Evolutionary conservation across 768 basidiomycete genomes (phyloP), one percentile per base, ranked within the genome.

Genomic region (Mycena maculata): DNA sequence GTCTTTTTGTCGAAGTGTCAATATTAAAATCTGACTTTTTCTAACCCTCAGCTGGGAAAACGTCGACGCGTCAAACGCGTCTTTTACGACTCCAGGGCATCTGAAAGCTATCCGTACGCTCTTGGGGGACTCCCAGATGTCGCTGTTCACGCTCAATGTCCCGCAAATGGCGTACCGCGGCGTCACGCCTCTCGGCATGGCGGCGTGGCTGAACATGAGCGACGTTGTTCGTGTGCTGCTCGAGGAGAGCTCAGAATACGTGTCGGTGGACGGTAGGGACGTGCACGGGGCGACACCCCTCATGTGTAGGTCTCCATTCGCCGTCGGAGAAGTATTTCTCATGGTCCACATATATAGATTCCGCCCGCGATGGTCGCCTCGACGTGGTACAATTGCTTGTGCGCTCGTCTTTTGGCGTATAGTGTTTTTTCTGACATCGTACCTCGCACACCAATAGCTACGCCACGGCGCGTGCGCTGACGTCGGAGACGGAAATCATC

Each of bases 261-360:
- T 94, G 25, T 85, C 89, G 9, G 91, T 93, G 4, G 90, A 94
- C 69, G 91, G 88, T 33, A 86, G 88, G 81, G 92, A 94, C 73
- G 79, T 85, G 25, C 87, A 90, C 72, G 91, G 91, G 9, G 92
- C 90, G 25, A 94, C 92, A 28, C 88, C 92, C 8, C 82, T 94
- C 65, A 94, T 94, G 92, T 94, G 92, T 94, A 82, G 80, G 90
- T 67, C 41, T 55, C 48, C 39, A 48, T 59, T 67, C 44, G 41
- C 70, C 65, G 52, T 66, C 59, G 20, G 50, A 59, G 60, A 52
- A 1, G 11, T 38, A 12, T 54, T 12, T 61, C 60, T 33, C 52
- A 69, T 59, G 23, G 48, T 63, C 67, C 69, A 57, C 56, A 63
- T 68, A 62, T 68, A 62, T 74, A 94, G 92, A 94, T 78, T 92